A percentile compares a stretch with the other conserved stretches of the same genome.
phyloP scores from a whole-genome alignment of 148 eudicot genomes.

The Simmondsia chinensis region DNA sequence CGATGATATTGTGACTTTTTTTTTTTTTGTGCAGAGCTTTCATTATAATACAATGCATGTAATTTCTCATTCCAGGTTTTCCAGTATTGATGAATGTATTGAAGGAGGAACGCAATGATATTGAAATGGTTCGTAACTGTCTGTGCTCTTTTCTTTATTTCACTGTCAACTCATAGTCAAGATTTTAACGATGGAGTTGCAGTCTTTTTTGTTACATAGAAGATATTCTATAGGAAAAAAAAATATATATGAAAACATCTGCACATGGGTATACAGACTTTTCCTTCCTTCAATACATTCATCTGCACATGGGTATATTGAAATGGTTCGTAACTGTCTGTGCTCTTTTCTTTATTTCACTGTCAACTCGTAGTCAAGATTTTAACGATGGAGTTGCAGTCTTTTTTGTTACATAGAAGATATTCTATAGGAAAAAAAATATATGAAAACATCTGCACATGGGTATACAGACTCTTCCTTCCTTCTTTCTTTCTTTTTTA shows the following conservation, averaged over 20 bases:
- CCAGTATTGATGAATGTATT: conserved; percentile 75
- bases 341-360: neutral
- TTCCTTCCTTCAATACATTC: too few relatives aligned
- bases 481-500: too few relatives aligned
- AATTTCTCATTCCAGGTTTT: conserved; percentile 53
- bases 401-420: too few relatives aligned
- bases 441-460: too few relatives aligned
- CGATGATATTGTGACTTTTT: conserved; percentile 4
- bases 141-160: neutral
- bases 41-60: neutral
- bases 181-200: neutral
- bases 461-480: too few relatives aligned
- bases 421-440: too few relatives aligned
- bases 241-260: too few relatives aligned
- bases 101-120: conserved; percentile 91
- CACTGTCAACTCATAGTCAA: neutral
- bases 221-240: too few relatives aligned
- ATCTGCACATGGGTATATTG: too few relatives aligned
- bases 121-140: conserved; percentile 66
- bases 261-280: too few relatives aligned
- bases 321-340: conserved; percentile 51
- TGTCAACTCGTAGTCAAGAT: neutral
- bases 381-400: neutral
- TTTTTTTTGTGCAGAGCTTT: neutral
- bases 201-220: too few relatives aligned